Evolutionary conservation across 306 rosid genomes (phyloP), one percentile per base, ranked within the genome.

Genomic region (Senna siamea): DNA sequence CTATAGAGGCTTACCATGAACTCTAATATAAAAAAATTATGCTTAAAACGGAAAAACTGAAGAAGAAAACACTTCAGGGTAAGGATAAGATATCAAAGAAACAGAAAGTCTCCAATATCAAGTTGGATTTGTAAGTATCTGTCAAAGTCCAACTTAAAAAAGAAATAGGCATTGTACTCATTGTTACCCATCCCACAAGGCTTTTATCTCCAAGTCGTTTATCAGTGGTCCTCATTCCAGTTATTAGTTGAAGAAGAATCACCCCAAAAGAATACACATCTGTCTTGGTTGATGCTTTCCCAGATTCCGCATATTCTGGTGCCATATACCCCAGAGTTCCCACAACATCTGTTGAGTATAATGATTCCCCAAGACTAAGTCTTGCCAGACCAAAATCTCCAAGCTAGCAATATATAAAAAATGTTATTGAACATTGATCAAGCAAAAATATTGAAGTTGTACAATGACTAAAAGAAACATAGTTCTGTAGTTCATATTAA

Each of bases 361-460:
- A 81, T 14, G 82, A 30, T 43, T 79, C 83, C 74, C 75, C 87
- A 14, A 54, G 48, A 52, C 76, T 84, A 43, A 68, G 78, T 84
- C 88, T 89, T 34, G 97, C 97, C 59, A 92, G 87, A 19, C 97
- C 96, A 72, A 89, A 92, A 79, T 89, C 96, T 38, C 97, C 97
- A 40, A 92, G 80, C 97, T 89, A 72, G 52, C 6, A 37, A 37
- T 1, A 7, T 4, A 5, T 2, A 7, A 14, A 0, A 52, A 30
- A 4, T 34, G 5, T 54, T 64, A 15, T 28, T 26, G 38, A 1
- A 28, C 23, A 10, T 60, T 51, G 14, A 51, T 17, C 9, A 54
- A 17, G 17, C 51, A 12, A 46, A 14, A 46, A 46, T 12, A 46
- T 46, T 46, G 51, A 14, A 46, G 17, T 11, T 41, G 46, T 12